Conservation (phyloP, 2,329 filamentous ascomycete genomes). For the Fusarium subglutinans region DNA sequence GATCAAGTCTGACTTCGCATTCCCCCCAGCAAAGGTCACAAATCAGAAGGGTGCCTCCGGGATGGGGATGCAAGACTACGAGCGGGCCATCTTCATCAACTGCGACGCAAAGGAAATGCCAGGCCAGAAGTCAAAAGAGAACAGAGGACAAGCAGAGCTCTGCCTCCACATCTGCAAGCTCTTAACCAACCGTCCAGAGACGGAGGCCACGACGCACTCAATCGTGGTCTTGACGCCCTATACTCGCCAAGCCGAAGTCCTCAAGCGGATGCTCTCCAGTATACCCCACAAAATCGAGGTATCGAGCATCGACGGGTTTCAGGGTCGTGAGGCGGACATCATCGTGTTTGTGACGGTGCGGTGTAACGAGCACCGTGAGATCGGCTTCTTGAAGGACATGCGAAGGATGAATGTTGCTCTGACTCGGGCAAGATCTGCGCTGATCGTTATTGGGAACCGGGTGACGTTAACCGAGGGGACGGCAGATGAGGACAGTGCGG, state of each 20-base stretch:
- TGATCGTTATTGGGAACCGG: slow-evolving; percentile 47
- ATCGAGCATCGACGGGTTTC: slow-evolving; percentile 55
- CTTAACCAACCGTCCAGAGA: slow-evolving; percentile 19
- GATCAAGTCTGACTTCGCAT: slow-evolving; percentile 17
- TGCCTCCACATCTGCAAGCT: slow-evolving; percentile 48
- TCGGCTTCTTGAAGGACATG: slow-evolving; percentile 54
- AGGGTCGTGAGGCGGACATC: slow-evolving; percentile 55
- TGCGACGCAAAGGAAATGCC: slow-evolving; percentile 49
- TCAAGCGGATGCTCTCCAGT: slow-evolving; percentile 37
- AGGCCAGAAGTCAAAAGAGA: slow-evolving; percentile 51
- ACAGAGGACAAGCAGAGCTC: slow-evolving; percentile 49
- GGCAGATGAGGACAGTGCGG: background rate
- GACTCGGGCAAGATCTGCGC: slow-evolving; percentile 48
- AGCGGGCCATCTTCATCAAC: slow-evolving; percentile 47
- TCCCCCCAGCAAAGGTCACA: slow-evolving; percentile 10
- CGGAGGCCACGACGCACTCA: background rate
- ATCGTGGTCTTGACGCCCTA: slow-evolving; percentile 55
- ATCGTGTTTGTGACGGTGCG: slow-evolving; percentile 54
- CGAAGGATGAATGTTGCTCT: slow-evolving; percentile 53
- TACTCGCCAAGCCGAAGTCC: slow-evolving; percentile 47
- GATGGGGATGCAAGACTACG: background rate
- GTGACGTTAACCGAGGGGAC: slow-evolving; percentile 41
- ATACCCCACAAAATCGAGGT: slow-evolving; percentile 45
- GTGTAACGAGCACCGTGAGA: slow-evolving; percentile 50
- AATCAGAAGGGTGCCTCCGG: accelerated